Evolutionary conservation across 2,329 filamentous ascomycete genomes (phyloP).

Genomic region (Zymoseptoria pseudotritici): DNA sequence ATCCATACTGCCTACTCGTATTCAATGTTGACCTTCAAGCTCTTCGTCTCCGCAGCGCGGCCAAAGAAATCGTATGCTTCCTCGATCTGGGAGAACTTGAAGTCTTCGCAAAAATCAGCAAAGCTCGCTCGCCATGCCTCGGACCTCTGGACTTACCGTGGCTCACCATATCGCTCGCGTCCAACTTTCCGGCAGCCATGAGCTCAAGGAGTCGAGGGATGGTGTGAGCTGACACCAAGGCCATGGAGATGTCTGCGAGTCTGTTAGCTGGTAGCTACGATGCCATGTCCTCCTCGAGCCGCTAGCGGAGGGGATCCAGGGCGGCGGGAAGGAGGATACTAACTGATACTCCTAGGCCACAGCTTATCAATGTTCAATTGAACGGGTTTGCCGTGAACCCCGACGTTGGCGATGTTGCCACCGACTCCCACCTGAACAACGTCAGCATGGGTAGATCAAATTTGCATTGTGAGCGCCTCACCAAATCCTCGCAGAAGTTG

Average conservation of each 20-base stretch:
- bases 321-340: too few relatives aligned
- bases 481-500: not conserved
- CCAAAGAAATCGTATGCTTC: constrained; percentile 23
- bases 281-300: too few relatives aligned
- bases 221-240: constrained; percentile 20
- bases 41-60: constrained; percentile 20
- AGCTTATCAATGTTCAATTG: constrained; percentile 47
- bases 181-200: constrained; percentile 18
- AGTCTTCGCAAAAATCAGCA: constrained; percentile 9
- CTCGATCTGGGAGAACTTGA: constrained; percentile 22
- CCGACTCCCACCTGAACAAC: constrained; percentile 42
- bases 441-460: too few relatives aligned
- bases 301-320: too few relatives aligned
- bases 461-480: too few relatives aligned
- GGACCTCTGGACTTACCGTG: constrained; percentile 12
- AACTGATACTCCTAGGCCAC: constrained; percentile 49
- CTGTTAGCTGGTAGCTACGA: too few relatives aligned
- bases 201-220: constrained; percentile 22
- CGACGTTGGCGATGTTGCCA: constrained; percentile 50
- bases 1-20: too few relatives aligned
- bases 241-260: constrained; percentile 17
- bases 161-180: constrained; percentile 19
- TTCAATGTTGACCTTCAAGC: constrained; percentile 23
- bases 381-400: constrained; percentile 50
- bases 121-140: too few relatives aligned